phyloP scores from a whole-genome alignment of 1,284 basidiomycete species.

The Leccinum ponderosum region DNA sequence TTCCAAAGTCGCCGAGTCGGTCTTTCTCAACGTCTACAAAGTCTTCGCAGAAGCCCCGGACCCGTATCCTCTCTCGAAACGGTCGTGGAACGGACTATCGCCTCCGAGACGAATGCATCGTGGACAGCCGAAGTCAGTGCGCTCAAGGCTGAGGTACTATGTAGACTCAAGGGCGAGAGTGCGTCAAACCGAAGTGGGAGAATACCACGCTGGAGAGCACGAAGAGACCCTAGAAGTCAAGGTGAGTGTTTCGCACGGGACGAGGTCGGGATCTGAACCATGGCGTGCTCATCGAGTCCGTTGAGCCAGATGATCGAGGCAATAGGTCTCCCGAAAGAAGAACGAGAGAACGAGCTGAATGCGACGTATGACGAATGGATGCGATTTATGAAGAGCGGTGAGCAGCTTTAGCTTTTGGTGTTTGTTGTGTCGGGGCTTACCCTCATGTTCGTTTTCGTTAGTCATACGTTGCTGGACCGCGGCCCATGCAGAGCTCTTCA shows the following conservation, averaged over 20 bases:
- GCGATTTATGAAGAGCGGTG: slow-evolving; percentile 94
- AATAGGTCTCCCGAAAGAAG: slow-evolving; percentile 80
- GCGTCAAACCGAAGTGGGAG: slow-evolving; percentile 75
- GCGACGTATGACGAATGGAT: slow-evolving; percentile 96
- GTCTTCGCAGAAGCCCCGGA: slow-evolving; percentile 93
- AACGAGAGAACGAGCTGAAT: slow-evolving; percentile 83
- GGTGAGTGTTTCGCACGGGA: slow-evolving; percentile 43
- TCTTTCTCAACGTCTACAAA: slow-evolving; percentile 93
- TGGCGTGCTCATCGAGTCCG: slow-evolving; percentile 4
- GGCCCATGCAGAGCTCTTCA: slow-evolving; percentile 69
- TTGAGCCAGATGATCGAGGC: slow-evolving; percentile 79
- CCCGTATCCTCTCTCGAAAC: slow-evolving; percentile 95
- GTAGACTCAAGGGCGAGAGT: slow-evolving; percentile 73
- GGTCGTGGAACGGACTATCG: slow-evolving; percentile 90
- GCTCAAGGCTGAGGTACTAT: slow-evolving; percentile 66
- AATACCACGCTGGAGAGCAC: slow-evolving; percentile 44
- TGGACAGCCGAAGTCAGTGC: slow-evolving; percentile 64
- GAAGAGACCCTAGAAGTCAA: slow-evolving; percentile 86
- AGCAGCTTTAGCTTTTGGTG: slow-evolving; percentile 10
- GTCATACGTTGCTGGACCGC: slow-evolving; percentile 47
- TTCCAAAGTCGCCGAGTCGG: slow-evolving; percentile 91
- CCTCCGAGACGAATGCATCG: slow-evolving; percentile 39
- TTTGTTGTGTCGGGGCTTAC: slow-evolving; percentile 2
- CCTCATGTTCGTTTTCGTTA: neutral
- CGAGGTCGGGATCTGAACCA: neutral